A percentile compares a stretch with the other conserved stretches of the same genome.
phyloP scores from a whole-genome alignment of 2,329 filamentous ascomycete species.

The Colletotrichum chlorophyti region DNA sequence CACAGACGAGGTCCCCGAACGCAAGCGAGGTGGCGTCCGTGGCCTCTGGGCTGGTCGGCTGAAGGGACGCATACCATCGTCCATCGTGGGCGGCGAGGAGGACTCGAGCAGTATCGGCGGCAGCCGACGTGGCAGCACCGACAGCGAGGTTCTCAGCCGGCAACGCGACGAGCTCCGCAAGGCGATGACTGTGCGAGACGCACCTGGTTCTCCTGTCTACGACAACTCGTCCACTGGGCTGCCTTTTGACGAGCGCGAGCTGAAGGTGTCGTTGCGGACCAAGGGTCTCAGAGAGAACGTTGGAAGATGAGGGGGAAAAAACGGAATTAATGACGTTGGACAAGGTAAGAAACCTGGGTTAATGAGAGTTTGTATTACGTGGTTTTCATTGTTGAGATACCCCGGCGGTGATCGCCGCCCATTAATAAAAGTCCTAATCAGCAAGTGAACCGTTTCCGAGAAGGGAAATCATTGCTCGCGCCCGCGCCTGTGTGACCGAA shows the following conservation, averaged over 20 bases:
- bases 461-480: background rate
- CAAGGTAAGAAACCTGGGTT: background rate
- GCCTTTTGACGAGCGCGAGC: conserved; percentile 54
- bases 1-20: conserved; percentile 65
- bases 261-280: conserved; percentile 59
- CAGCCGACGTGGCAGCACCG: conserved; percentile 51
- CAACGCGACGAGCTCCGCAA: conserved; percentile 50
- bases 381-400: conserved; percentile 26
- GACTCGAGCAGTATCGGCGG: conserved; percentile 46
- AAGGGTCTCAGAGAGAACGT: conserved; percentile 61
- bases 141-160: conserved; percentile 48
- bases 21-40: conserved; percentile 66
- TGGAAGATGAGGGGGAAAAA: conserved; percentile 24
- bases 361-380: background rate
- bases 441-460: background rate
- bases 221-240: conserved; percentile 34
- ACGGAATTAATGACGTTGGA: background rate
- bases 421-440: conserved; percentile 14
- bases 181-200: conserved; percentile 38
- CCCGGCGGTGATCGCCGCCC: conserved; percentile 9
- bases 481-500: background rate
- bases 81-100: conserved; percentile 37
- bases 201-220: conserved; percentile 23
- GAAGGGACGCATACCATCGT: conserved; percentile 38
- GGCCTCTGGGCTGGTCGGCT: conserved; percentile 61